Evolutionary conservation across 192 early-diverging fungal genomes (phyloP), one percentile per base, ranked within the genome.

Genomic region (Pilobolus umbonatus): DNA sequence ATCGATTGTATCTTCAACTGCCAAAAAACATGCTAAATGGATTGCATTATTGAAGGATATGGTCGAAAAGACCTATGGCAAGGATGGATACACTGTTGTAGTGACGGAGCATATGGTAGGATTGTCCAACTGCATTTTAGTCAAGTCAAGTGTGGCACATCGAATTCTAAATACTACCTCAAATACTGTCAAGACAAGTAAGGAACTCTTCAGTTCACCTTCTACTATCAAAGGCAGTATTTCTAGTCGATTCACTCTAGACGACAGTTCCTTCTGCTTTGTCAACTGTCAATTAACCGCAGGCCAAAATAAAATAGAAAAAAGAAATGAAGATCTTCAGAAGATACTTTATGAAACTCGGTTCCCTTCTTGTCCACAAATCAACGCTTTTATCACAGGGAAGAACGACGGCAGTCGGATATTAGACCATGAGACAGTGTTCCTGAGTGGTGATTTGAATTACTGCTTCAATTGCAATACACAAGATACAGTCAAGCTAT

Each of bases 201-300:
- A 76, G 48, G 92, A 92, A 35, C 85, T 79, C 47, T 59, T 57
- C 4, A 64, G 62, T 14, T 80, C 77, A 67, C 72, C 85, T 29
- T 88, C 90, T 68, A 94, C 92, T 4, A 96, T 95, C 75, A 93
- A 95, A 82, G 92, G 92, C 24, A 87, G 82, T 6, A 83, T 94
- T 45, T 83, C 85, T 24, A 82, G 78, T 5, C 77, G 90, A 5
- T 74, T 94, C 35, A 62, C 88, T 12, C 69, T 85, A 38, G 86
- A 92, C 55, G 84, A 94, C 61, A 74, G 82, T 1, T 87, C 88
- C 8, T 73, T 94, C 25, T 92, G 89, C 47, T 92, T 94, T 67
- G 82, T 93, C 39, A 93, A 92, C 47, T 83, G 80, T 62, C 92
- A 94, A 67, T 71, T 94, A 47, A 90, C 91, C 2, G 91, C 92